phyloP scores from a whole-genome alignment of 2,329 filamentous ascomycete species.

The Didymella segeticola region DNA sequence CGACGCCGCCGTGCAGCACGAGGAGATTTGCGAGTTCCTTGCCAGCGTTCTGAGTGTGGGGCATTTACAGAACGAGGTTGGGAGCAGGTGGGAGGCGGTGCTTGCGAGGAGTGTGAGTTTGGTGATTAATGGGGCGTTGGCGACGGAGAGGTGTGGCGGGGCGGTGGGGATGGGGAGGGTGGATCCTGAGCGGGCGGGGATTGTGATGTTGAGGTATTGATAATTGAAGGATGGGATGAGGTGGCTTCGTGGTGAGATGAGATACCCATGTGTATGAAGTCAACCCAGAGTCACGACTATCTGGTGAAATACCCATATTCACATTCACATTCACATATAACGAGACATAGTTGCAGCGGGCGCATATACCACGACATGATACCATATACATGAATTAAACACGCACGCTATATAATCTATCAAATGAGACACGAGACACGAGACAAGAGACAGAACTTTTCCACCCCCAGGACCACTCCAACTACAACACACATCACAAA shows the following conservation, averaged over 20 bases:
- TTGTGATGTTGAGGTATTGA: conserved; percentile 50
- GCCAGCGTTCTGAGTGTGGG: conserved; percentile 36
- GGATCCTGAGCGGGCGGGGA: conserved; percentile 46
- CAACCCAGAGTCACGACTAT: no score
- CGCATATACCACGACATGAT: neutral
- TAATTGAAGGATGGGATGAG: no score
- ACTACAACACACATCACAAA: conserved; percentile 19
- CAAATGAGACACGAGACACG: no score
- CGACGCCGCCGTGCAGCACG: conserved; percentile 38
- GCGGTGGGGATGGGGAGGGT: conserved; percentile 32
- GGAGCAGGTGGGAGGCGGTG: conserved; percentile 42
- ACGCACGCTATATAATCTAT: conserved; percentile 14
- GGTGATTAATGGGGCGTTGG: conserved; percentile 48
- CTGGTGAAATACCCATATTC: no score
- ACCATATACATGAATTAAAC: neutral
- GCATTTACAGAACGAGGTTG: conserved; percentile 30
- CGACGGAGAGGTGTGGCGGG: conserved; percentile 28
- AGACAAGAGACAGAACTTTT: conserved; percentile 5
- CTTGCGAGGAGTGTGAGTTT: conserved; percentile 44
- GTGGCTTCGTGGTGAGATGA: no score
- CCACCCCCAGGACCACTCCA: neutral
- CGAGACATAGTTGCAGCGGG: no score
- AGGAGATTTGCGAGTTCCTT: conserved; percentile 47
- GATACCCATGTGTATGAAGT: no score
- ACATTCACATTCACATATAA: no score